Base-by-base conservation (phyloP, 208 protist genomes). In the Trypanosoma rangeli region DNA sequence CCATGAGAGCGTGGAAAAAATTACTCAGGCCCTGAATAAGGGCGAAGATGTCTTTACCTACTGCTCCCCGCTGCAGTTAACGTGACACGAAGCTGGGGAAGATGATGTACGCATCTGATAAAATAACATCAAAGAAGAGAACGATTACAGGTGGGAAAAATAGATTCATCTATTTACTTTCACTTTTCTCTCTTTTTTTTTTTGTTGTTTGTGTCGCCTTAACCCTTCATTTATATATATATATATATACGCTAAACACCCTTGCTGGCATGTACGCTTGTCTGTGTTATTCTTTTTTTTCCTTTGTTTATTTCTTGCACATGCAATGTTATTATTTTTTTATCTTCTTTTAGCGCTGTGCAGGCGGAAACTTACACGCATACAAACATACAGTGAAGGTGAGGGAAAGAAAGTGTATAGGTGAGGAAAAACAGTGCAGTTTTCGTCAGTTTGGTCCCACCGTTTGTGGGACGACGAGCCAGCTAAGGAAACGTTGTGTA, bases 151-250 rank as follows among this genome's bases (percentile, higher is more conserved):
- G 1, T 53, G 37, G 16, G 28, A 33, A 54, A 35, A 46, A 16
- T 20, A 16, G 15, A 16, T 9, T 46, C 42, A 18, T 15, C 12
- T 54, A 24, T 15, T 22, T 31, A 24, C 5, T 37, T 22, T 4
- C 24, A 53, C 52, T 33, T 5, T 68, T 67, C 39, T 42, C 22
- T 67, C 28, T 53, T 53, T 65, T 54, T 35, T 65, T 65, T 49
- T 39, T 24, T 35, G 53, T 65, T 49, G 10, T 24, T 9, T 37
- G 4, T 37, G 33, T 37, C 33, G 33, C 33, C 7, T 37, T 37
- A 9, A 37, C 33, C 7, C 33, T 9, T 2, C 33, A 7, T 20
- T 1, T 54, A 65, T 65, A 54, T 53, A 54, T 54, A 65, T 54
- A 65, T 65, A 55, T 54, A 54, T 65, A 65, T 24, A 37, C 35